Percentiles rank a stretch among this genome's conserved stretches.
Conservation (phyloP, 495 filamentous ascomycete species). For the Penicillium goetzii region DNA sequence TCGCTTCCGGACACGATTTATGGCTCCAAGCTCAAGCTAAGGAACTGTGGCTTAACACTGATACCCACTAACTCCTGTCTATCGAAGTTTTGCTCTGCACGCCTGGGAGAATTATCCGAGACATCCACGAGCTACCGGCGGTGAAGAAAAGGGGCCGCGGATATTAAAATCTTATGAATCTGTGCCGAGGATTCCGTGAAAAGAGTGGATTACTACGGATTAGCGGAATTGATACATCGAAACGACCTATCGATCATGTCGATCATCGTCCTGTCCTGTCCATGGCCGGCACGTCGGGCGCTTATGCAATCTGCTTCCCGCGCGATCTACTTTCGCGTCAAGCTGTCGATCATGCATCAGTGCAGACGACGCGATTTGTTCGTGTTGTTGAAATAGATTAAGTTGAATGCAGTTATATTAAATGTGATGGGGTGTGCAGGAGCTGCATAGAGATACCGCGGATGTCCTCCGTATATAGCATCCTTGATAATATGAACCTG, state of each 20-base stretch:
- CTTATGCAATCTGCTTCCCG: constrained; percentile 3
- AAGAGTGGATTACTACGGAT: background rate
- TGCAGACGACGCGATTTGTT: background rate
- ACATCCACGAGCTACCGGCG: background rate
- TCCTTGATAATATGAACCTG: background rate
- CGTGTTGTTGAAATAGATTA: background rate
- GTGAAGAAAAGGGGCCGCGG: background rate
- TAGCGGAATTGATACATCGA: background rate
- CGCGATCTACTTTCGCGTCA: background rate
- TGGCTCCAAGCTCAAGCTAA: background rate
- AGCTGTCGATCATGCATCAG: background rate
- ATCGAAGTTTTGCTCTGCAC: background rate
- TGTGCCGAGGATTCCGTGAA: background rate
- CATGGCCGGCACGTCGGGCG: background rate
- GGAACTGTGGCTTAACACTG: background rate
- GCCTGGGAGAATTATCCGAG: background rate
- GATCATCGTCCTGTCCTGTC: background rate
- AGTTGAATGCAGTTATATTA: background rate
- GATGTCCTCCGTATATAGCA: background rate
- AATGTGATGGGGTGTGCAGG: constrained; percentile 1
- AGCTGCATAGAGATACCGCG: background rate
- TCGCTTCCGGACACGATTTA: background rate
- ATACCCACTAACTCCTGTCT: background rate
- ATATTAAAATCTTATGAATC: background rate
- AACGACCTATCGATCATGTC: background rate